Evolutionary conservation across 2,329 filamentous ascomycete species (phyloP).

Genomic region (Scedosporium aurantiacum): DNA sequence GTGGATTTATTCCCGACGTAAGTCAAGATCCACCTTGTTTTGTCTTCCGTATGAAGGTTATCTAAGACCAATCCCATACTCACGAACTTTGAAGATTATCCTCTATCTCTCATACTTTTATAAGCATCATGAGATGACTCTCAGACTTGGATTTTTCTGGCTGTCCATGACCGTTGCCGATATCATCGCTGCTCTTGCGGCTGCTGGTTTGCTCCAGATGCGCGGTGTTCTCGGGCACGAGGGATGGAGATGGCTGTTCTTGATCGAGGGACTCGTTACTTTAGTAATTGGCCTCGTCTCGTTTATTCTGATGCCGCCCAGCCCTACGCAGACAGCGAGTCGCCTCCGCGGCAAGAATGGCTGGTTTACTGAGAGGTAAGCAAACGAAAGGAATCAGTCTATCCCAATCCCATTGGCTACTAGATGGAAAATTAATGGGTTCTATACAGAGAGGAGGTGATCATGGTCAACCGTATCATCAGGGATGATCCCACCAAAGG

Average conservation of each 20-base stretch:
- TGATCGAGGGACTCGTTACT: constrained; percentile 39
- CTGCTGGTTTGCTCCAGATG: constrained; percentile 28
- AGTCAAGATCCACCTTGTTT: constrained; percentile 13
- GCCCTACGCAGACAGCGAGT: constrained; percentile 37
- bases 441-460: constrained; percentile 36
- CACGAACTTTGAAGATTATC: constrained; percentile 12
- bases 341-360: constrained; percentile 42
- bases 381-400: background rate
- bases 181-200: constrained; percentile 26
- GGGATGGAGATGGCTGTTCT: constrained; percentile 39
- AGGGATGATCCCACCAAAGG: constrained; percentile 51
- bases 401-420: too few species aligned
- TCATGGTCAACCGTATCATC: constrained; percentile 47
- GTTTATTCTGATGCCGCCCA: constrained; percentile 43
- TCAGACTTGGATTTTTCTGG: constrained; percentile 30
- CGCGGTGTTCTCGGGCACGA: constrained; percentile 22
- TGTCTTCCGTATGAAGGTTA: background rate
- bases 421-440: background rate
- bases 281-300: constrained; percentile 38
- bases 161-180: constrained; percentile 28
- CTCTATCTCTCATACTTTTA: constrained; percentile 33
- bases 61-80: background rate
- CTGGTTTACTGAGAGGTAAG: constrained; percentile 45
- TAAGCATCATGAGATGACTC: constrained; percentile 26
- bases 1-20: constrained; percentile 34